phyloP scores from a whole-genome alignment of 148 eudicot species.

The Rhododendron simsii region DNA sequence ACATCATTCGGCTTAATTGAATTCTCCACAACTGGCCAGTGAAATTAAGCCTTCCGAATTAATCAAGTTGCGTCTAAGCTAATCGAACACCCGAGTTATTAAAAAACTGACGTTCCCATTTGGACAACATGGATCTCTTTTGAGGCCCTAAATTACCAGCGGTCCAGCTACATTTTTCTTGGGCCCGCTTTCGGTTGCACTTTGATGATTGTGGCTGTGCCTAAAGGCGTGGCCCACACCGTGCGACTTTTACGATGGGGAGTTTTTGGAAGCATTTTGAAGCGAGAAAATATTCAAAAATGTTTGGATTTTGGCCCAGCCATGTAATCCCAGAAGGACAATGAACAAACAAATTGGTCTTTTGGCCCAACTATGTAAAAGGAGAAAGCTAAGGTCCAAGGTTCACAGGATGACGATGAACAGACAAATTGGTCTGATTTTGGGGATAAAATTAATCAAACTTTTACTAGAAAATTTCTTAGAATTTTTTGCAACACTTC shows the following conservation, averaged over 20 bases:
- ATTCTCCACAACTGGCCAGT: background rate
- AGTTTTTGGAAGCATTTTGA: too few species aligned
- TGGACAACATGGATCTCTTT: background rate
- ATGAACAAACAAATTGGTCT: background rate
- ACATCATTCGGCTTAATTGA: background rate
- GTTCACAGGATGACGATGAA: background rate
- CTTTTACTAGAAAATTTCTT: background rate
- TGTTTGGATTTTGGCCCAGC: background rate
- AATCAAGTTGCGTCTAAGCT: too few species aligned
- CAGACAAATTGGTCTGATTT: too few species aligned
- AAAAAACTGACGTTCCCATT: background rate
- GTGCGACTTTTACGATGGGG: background rate
- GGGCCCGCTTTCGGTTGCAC: background rate
- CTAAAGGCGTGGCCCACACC: background rate
- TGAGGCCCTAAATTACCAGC: background rate
- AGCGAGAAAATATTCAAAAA: background rate
- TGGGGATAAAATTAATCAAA: background rate
- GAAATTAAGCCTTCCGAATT: background rate
- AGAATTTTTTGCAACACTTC: background rate
- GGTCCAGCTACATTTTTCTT: background rate
- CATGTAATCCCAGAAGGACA: background rate
- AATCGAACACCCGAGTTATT: too few species aligned
- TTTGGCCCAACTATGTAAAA: background rate
- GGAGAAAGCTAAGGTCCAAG: background rate
- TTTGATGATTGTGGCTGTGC: background rate